Evolutionary conservation across 805 yeast species (phyloP).

Genomic region (Saturnispora galanensis): DNA sequence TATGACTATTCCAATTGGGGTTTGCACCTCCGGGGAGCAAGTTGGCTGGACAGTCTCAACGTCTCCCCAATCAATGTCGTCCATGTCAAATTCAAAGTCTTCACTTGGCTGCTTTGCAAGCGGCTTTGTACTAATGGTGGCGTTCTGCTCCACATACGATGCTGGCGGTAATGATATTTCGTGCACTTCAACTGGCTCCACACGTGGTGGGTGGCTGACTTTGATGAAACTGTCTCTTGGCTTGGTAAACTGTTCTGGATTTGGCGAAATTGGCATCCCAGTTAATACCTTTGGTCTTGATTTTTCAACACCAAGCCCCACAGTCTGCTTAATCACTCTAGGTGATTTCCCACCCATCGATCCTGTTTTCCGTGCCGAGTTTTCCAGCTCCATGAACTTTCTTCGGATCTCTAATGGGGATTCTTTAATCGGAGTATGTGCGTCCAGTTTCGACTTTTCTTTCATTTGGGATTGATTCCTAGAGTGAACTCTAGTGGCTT

Average conservation of each 20-base stretch:
- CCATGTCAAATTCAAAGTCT: constrained; percentile 10
- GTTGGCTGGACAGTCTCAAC: constrained; percentile 12
- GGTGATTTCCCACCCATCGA: too few relatives aligned
- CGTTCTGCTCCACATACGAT: too few relatives aligned
- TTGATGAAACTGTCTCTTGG: too few relatives aligned
- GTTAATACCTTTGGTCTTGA: too few relatives aligned
- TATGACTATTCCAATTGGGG: neutral
- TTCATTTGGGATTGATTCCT: constrained; percentile 6
- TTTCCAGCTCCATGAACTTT: constrained; percentile 2
- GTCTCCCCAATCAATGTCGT: constrained; percentile 24
- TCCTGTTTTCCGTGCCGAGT: neutral
- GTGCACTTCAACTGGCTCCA: too few relatives aligned
- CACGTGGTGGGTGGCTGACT: too few relatives aligned
- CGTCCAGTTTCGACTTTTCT: neutral
- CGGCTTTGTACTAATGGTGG: neutral
- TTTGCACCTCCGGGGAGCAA: neutral
- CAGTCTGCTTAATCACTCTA: too few relatives aligned
- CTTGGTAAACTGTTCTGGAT: too few relatives aligned
- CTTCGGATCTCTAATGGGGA: constrained; percentile 1
- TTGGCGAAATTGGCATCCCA: too few relatives aligned
- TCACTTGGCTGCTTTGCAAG: neutral
- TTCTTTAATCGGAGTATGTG: neutral
- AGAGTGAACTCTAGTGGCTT: constrained; percentile 5
- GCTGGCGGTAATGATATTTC: too few relatives aligned
- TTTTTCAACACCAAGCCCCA: too few relatives aligned